phyloP scores from a whole-genome alignment of 1,284 basidiomycete species.

The Melanopsichium pennsylvanicum region DNA sequence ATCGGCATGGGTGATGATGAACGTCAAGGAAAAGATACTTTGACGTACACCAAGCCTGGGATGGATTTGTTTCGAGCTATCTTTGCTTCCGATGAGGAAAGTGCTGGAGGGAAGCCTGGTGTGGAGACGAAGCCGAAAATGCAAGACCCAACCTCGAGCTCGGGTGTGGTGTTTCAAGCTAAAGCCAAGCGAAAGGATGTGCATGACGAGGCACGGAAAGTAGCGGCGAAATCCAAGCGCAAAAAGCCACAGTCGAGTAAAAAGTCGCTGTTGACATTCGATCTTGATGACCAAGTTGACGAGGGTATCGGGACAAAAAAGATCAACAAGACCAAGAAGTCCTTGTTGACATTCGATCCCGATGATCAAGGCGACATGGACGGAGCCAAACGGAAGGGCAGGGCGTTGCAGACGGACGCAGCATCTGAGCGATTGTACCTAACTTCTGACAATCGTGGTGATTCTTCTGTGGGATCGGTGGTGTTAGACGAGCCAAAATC shows the following conservation, averaged over 20 bases:
- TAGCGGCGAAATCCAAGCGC: constrained; percentile 76
- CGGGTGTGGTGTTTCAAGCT: constrained; percentile 19
- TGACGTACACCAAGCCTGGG: constrained; percentile 83
- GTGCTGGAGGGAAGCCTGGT: constrained; percentile 79
- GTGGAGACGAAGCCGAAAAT: constrained; percentile 7
- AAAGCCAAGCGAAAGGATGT: constrained; percentile 19
- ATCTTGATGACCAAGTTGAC: constrained; percentile 63
- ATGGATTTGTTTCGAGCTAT: constrained; percentile 89
- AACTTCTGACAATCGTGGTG: background rate
- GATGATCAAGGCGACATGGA: too few species aligned
- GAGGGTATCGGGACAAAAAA: background rate
- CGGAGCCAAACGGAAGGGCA: too few species aligned
- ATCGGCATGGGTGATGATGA: constrained; percentile 90
- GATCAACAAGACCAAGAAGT: background rate
- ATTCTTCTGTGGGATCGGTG: background rate
- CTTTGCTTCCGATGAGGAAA: constrained; percentile 73
- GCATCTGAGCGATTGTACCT: too few species aligned
- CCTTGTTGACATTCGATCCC: background rate
- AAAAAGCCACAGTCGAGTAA: constrained; percentile 21
- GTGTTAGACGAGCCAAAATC: background rate
- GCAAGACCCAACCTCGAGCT: constrained; percentile 16
- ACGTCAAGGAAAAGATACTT: constrained; percentile 80
- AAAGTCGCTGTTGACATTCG: constrained; percentile 32
- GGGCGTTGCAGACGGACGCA: too few species aligned
- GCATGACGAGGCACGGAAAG: constrained; percentile 70